Evolutionary conservation across 495 filamentous ascomycete genomes (phyloP).

Genomic region (Copromyces sp.): DNA sequence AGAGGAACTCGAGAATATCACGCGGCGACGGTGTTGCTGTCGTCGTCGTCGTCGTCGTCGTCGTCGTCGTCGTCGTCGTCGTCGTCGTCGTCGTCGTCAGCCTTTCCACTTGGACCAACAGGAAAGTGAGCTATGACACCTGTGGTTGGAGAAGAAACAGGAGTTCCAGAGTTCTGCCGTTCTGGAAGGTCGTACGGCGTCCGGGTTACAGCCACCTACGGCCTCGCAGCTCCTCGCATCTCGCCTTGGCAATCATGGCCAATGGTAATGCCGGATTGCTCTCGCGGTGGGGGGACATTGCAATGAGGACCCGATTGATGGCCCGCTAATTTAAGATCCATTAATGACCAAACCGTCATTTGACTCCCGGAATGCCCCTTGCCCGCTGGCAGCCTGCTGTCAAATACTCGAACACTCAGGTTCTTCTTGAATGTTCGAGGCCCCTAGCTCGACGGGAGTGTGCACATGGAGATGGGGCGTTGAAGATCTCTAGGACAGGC

Average conservation of each 20-base stretch:
- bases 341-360: neutral
- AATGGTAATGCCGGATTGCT: neutral
- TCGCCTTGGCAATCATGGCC: neutral
- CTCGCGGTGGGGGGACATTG: neutral
- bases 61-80: constrained; percentile 16
- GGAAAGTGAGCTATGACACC: neutral
- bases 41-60: constrained; percentile 15
- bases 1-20: neutral
- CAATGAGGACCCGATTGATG: neutral
- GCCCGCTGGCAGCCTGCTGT: neutral
- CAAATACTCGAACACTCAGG: neutral
- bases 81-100: constrained; percentile 22
- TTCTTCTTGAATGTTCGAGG: neutral
- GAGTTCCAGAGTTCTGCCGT: neutral
- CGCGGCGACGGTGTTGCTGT: neutral
- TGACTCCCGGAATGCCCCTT: neutral
- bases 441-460: neutral
- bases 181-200: neutral
- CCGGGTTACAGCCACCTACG: neutral
- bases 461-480: neutral
- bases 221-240: neutral
- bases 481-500: neutral
- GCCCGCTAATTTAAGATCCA: neutral
- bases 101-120: constrained; percentile 7
- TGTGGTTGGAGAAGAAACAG: neutral